These are phyloP conservation scores for Boletellus deceptivus DNA, from an alignment of 1,284 basidiomycete species.

Conservation along the genomic window DNA sequence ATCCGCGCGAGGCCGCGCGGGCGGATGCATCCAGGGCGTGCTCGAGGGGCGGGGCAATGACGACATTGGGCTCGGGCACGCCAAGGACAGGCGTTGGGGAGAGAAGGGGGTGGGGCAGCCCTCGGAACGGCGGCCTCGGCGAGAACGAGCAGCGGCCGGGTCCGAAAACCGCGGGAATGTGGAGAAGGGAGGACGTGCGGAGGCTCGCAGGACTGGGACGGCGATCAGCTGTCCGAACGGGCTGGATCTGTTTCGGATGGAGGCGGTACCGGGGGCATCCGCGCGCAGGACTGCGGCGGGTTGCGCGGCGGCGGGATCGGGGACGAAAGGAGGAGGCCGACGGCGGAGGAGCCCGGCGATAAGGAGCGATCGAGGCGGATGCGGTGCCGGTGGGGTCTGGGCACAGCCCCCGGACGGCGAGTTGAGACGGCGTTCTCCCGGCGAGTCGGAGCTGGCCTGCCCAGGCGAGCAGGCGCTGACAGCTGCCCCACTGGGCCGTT, in stretches of 20 bases:
- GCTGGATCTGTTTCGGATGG: slow-evolving; percentile 10
- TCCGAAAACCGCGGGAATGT: slow-evolving; percentile 19
- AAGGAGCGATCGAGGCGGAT: slow-evolving; percentile 8
- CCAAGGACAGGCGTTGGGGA: too few relatives aligned
- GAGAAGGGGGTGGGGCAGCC: too few relatives aligned
- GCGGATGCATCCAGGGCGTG: too few relatives aligned
- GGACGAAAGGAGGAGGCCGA: slow-evolving; percentile 16
- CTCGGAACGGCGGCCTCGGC: too few relatives aligned
- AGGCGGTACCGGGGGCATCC: not conserved
- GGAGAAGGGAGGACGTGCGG: not conserved
- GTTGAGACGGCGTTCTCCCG: slow-evolving; percentile 27
- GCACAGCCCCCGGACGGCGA: not conserved
- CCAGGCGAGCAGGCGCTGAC: not conserved
- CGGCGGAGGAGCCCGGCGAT: slow-evolving; percentile 18
- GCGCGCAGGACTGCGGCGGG: too few relatives aligned
- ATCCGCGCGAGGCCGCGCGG: slow-evolving; percentile 16
- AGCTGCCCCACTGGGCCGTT: not conserved
- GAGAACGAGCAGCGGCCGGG: not conserved
- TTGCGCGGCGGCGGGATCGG: not conserved
- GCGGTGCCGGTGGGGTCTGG: slow-evolving; percentile 5
- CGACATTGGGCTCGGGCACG: too few relatives aligned
- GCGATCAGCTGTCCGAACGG: slow-evolving; percentile 28
- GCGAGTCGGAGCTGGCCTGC: not conserved
- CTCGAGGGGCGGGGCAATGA: too few relatives aligned
- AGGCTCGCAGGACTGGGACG: slow-evolving; percentile 11